Conservation (phyloP, 768 basidiomycete genomes). For the Pholiota molesta region DNA sequence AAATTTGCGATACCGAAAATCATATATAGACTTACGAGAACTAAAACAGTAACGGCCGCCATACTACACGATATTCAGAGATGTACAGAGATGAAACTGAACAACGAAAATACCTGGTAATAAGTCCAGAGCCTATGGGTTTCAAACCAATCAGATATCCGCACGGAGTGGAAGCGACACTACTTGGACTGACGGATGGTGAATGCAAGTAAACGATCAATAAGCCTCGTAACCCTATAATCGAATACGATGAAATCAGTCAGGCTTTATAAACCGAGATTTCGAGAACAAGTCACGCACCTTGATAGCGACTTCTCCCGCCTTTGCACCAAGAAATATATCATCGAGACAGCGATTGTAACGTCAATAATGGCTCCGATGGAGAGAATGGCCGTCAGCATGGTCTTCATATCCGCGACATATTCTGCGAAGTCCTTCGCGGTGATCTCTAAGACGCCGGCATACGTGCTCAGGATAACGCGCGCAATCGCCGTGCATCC, state of each 20-base stretch:
- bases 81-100: background rate
- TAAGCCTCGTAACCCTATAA: background rate
- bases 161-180: background rate
- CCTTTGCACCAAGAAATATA: conserved; percentile 9
- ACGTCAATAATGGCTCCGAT: conserved; percentile 14
- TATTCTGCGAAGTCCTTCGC: background rate
- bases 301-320: conserved; percentile 2
- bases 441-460: background rate
- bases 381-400: conserved; percentile 6
- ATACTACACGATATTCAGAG: background rate
- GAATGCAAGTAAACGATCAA: background rate
- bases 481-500: conserved; percentile 2
- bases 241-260: background rate
- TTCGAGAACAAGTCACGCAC: background rate
- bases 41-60: background rate
- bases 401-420: background rate
- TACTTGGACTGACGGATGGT: background rate
- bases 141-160: background rate
- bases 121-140: background rate
- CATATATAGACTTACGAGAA: background rate
- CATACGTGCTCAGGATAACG: conserved; percentile 3
- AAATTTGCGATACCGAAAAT: background rate
- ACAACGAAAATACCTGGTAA: background rate
- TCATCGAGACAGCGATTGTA: conserved; percentile 12
- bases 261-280: background rate